Base-by-base conservation (phyloP, 164 flowering plant species). In the Platanus orientalis region DNA sequence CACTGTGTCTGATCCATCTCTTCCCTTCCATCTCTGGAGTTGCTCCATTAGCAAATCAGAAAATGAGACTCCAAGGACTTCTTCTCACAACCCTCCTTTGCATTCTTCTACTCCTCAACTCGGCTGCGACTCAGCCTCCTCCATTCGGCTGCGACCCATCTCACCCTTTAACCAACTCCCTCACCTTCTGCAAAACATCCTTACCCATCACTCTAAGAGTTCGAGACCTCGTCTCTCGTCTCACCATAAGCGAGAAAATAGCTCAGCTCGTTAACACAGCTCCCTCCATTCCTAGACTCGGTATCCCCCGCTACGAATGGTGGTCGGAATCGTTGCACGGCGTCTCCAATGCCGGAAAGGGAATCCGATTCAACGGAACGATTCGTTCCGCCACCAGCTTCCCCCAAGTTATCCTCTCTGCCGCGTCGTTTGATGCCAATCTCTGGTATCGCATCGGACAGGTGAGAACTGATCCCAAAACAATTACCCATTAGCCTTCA, bases 261-360 rank as follows among this genome's bases (percentile, higher is more conserved):
- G 67, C 86, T 7, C 96, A 93, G 63, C 86, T 88, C 7, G 96
- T 85, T 16, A 79, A 84, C 78, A 17, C 80, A 0, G 90, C 90
- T 1, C 78, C 90, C 0, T 62, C 78, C 7, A 83, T 93, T 34
- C 84, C 96, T 0, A 69, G 98, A 28, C 92, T 93, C 16, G 89
- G 96, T 21, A 71, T 90, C 71, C 95, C 96, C 6, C 70, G 73
- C 20, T 93, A 85, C 68, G 70, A 90, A 68, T 93, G 98, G 98
- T 90, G 98, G 96, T 86, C 92, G 7, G 94, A 88, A 66, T 76
- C 94, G 0, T 58, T 86, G n/a, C 92, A 88, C 72, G 92, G 92
- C 21, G 85, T 90, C 0, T 63, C 89, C 57, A 23, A 42, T 25
- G 71, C 27, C 0, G 86, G 88, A 17, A 61, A 1, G 16, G 92